A percentile compares a stretch with the other conserved stretches of the same genome.
phyloP scores from a whole-genome alignment of 371 early-diverging fungal species.

The Funneliformis caledonium region DNA sequence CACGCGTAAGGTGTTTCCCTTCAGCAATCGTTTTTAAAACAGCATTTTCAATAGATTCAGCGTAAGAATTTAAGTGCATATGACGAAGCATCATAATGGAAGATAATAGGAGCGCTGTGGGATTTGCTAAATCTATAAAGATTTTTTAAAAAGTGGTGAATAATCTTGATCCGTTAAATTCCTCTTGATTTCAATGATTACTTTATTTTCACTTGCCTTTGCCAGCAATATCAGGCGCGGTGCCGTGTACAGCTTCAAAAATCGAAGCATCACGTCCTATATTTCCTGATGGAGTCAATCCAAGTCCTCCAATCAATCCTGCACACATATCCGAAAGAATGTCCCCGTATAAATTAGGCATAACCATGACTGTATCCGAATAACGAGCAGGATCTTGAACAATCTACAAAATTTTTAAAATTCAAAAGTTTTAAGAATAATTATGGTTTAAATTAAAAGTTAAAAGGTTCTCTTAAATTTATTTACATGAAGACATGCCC shows the following conservation, averaged over 20 bases:
- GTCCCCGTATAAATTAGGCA: slow-evolving; percentile 99
- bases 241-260: slow-evolving; percentile 97
- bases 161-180: neutral
- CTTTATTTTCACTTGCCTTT: slow-evolving; percentile 65
- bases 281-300: slow-evolving; percentile 97
- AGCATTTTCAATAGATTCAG: slow-evolving; percentile 86
- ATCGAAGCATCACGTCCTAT: slow-evolving; percentile 96
- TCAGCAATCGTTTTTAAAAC: slow-evolving; percentile 94
- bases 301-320: slow-evolving; percentile 98
- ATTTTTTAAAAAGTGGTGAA: slow-evolving; percentile 50
- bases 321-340: slow-evolving; percentile 97
- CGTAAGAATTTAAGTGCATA: slow-evolving; percentile 83
- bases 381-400: slow-evolving; percentile 93
- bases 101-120: slow-evolving; percentile 91
- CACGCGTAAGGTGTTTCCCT: slow-evolving; percentile 89
- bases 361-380: slow-evolving; percentile 95
- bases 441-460: no score
- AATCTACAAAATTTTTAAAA: slow-evolving; percentile 58
- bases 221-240: slow-evolving; percentile 98
- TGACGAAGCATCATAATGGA: slow-evolving; percentile 98
- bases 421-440: neutral
- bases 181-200: neutral
- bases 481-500: slow-evolving; percentile 83
- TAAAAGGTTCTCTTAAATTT: neutral
- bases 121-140: slow-evolving; percentile 71